Evolutionary conservation across 2,329 filamentous ascomycete species (phyloP), one percentile per base, ranked within the genome.

Genomic region (Colletotrichum spinosum): DNA sequence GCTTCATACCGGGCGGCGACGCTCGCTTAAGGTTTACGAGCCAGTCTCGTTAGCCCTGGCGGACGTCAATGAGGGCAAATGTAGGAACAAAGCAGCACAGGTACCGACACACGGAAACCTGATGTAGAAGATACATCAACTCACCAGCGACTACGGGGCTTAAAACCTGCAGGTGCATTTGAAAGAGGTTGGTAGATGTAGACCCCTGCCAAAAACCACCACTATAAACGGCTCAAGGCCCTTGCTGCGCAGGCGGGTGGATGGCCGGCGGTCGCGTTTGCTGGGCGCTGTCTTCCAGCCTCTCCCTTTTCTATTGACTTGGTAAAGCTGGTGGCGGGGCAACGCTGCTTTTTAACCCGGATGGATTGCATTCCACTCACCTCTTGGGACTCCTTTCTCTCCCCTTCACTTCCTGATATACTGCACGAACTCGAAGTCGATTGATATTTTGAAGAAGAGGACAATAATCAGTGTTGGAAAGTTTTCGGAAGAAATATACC

Each of bases 241-340:
- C 60, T 45, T 67, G 64, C 41, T 44, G 34, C 46, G 53, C 37
- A 41, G 63, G 64, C 64, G 64, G 64, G 39, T 67, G 64, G 64
- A 34, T 61, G 52, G 51, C 53, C 56, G 45, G 56, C 6, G 13
- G 63, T 62, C 58, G 63, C 63, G 52, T 37, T 15, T n/a, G 13
- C 25, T 9, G 7, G 17, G 33, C 41, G 35, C 6, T 35, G 13
- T 33, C 46, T 51, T 54, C 76, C 76, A 78, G 75, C 76, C 74
- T 75, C 72, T 72, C 72, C 25, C 60, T 70, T 69, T 74, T 69
- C 52, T 77, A 75, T 78, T 78, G 76, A 77, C 76, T 73, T 63
- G 54, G 45, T 41, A 76, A 77, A 73, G 63, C 67, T 61, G 77
- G 79, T 84, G 81, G 81, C 81, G 78, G 81, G 81, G 80, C 81